Percentiles rank a stretch among this genome's conserved stretches.
These are phyloP conservation scores for Taiozyma sp. DNA, from an alignment of 1,139 yeast species.

Conservation along the genomic window DNA sequence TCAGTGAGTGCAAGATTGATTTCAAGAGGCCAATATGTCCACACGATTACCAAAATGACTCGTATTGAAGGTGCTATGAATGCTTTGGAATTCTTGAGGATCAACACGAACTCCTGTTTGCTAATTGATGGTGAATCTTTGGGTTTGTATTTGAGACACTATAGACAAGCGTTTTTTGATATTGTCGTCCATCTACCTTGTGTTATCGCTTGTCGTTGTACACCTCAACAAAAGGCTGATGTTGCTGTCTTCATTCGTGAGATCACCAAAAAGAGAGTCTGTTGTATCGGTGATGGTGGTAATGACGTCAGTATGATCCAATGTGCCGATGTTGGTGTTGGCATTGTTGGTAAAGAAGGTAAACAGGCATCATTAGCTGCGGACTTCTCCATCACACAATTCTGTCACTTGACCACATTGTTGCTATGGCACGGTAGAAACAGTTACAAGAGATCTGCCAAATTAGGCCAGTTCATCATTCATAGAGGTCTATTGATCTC, in stretches of 20 bases:
- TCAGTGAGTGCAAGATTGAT: constrained; percentile 91
- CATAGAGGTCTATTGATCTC: constrained; percentile 94
- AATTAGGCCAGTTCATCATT: constrained; percentile 90
- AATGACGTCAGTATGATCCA: constrained; percentile 99
- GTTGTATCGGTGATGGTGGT: constrained; percentile 99
- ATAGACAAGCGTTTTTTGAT: constrained; percentile 66
- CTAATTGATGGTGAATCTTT: constrained; percentile 94
- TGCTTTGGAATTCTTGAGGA: constrained; percentile 65
- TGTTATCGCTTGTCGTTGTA: constrained; percentile 95
- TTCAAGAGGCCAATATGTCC: constrained; percentile 90
- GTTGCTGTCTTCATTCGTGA: constrained; percentile 77
- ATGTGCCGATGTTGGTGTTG: constrained; percentile 98
- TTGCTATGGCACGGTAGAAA: constrained; percentile 98
- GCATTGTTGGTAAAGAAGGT: constrained; percentile 98
- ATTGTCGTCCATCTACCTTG: constrained; percentile 79
- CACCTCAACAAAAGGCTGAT: constrained; percentile 98
- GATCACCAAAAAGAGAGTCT: constrained; percentile 82
- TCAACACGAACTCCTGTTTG: constrained; percentile 74
- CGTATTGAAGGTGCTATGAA: constrained; percentile 64
- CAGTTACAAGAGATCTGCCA: constrained; percentile 92
- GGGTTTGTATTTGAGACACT: constrained; percentile 59
- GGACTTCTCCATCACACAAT: constrained; percentile 90
- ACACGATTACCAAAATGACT: constrained; percentile 66
- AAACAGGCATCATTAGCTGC: constrained; percentile 97
- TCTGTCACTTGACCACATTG: constrained; percentile 81